phyloP scores from a whole-genome alignment of 2,329 filamentous ascomycete genomes.

The Claviceps capensis region DNA sequence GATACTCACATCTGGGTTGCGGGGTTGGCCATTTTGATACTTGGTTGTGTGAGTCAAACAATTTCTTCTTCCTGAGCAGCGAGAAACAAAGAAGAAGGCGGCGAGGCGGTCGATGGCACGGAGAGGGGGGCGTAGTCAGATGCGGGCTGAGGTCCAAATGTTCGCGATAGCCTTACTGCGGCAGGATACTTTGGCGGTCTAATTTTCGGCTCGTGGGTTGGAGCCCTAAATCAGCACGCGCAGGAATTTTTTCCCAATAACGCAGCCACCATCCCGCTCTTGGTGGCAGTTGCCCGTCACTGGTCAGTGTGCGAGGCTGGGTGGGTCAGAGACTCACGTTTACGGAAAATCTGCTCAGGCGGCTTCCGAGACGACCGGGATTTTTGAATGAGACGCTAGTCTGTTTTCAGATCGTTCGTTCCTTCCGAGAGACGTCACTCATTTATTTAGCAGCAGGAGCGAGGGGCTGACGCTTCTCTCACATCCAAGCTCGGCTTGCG shows the following conservation, averaged over 20 bases:
- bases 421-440: neutral
- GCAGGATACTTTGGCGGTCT: slow-evolving; percentile 4
- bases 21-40: slow-evolving; percentile 44
- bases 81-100: slow-evolving; percentile 15
- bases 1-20: slow-evolving; percentile 48
- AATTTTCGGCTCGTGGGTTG: slow-evolving; percentile 16
- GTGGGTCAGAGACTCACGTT: neutral
- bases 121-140: slow-evolving; percentile 5
- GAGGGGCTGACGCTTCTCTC: neutral
- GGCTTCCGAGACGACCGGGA: slow-evolving; percentile 4
- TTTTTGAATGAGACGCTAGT: neutral
- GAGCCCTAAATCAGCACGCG: slow-evolving; percentile 15
- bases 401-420: neutral
- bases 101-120: slow-evolving; percentile 13
- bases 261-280: neutral
- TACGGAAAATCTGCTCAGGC: slow-evolving; percentile 12
- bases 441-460: neutral
- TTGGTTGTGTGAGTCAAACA: slow-evolving; percentile 6
- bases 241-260: neutral
- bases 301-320: neutral
- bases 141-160: slow-evolving; percentile 6
- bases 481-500: slow-evolving; percentile 3
- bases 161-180: slow-evolving; percentile 6
- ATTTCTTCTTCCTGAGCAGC: slow-evolving; percentile 11
- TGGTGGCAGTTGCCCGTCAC: neutral